phyloP scores from a whole-genome alignment of 495 filamentous ascomycete species.

The Penicillium pancosmium region DNA sequence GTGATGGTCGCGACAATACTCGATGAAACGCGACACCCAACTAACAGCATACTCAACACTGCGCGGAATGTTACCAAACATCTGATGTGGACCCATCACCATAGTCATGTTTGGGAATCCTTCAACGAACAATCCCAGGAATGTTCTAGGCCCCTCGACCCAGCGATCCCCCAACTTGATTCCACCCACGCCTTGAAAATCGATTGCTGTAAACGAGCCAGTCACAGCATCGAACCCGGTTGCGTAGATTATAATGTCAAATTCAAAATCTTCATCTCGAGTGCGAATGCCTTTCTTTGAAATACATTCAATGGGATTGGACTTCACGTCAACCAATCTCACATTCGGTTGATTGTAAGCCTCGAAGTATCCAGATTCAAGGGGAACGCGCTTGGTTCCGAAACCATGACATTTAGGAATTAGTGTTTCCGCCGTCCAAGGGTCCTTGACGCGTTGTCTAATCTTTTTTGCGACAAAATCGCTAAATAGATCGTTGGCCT shows the following conservation, averaged over 20 bases:
- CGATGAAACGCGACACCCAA: constrained; percentile 15
- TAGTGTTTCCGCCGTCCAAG: constrained; percentile 47
- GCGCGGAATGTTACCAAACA: constrained; percentile 15
- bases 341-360: constrained; percentile 51
- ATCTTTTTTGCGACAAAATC: constrained; percentile 41
- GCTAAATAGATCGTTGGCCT: constrained; percentile 30
- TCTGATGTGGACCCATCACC: constrained; percentile 15
- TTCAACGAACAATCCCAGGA: constrained; percentile 9
- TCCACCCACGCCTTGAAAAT: constrained; percentile 27
- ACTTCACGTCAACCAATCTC: constrained; percentile 49
- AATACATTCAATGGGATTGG: constrained; percentile 36
- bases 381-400: constrained; percentile 50
- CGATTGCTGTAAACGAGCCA: constrained; percentile 32
- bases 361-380: constrained; percentile 58
- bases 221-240: constrained; percentile 42
- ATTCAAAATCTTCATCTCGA: constrained; percentile 23
- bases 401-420: constrained; percentile 54
- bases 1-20: constrained; percentile 16
- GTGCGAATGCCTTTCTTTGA: constrained; percentile 35
- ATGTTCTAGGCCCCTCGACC: constrained; percentile 24
- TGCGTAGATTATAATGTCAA: constrained; percentile 46
- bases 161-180: constrained; percentile 24
- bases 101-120: constrained; percentile 19
- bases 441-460: constrained; percentile 48
- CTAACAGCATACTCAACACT: constrained; percentile 16